Base-by-base conservation (phyloP, 108 stramenopile genomes). In the Epithemia pelagica region DNA sequence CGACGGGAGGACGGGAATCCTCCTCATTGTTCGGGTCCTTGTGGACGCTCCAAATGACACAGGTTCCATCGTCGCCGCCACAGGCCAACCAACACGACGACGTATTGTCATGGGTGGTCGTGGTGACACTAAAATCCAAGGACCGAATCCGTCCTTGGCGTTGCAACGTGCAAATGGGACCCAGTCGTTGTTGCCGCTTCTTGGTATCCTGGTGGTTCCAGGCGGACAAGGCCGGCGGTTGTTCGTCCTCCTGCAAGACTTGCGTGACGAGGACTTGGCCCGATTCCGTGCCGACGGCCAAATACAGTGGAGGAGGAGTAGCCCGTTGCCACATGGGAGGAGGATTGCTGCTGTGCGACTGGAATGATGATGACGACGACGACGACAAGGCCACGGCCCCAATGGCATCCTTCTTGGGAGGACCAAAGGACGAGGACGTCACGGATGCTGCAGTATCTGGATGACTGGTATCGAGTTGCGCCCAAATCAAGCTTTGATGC, bases 1-100 rank as follows among this genome's bases (percentile, higher is more conserved):
- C 32, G n/a, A 15, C 54, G 54, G 58, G 8, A 51, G 2, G 2
- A 1, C 30, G 27, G 23, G 54, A 26, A n/a, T 54, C n/a, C 24
- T 61, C 30, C 24, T 32, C 7, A 3, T 32, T 1, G 21, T 29
- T 28, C 23, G 67, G 2, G 32, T 33, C 53, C 28, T 65, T 37
- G 2, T 28, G 27, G n/a, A 73, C 20, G n/a, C 2, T 3, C 5
- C 31, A 30, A 25, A 73, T 21, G 56, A 65, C 32, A 23, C 64
- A 64, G 0, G 58, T 67, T 30, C 72, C 65, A 29, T 73, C 65
- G 28, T 73, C 65, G 20, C 65, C 72, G 0, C 72, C 72, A 24
- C 58, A 28, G 23, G 66, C 72, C n/a, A 66, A 46, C 37, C 37
- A 46, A 46, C 37, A 46, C 37, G 37, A 46, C 37, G 37, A 46